Evolutionary conservation across 1,139 yeast species (phyloP).

Genomic region (Neolecta irregularis): DNA sequence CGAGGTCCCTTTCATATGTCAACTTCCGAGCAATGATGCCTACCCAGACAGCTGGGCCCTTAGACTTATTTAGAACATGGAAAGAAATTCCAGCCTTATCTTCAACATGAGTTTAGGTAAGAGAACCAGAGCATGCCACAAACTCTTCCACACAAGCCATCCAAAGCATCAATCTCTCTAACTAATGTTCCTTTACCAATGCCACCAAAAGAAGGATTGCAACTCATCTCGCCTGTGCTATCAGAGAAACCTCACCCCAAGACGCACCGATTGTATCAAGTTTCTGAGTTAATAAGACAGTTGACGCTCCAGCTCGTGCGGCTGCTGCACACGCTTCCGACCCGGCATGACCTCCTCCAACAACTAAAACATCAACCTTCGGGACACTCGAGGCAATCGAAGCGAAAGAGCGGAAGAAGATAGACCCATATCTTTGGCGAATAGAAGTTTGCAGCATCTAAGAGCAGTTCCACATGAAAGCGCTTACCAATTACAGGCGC

Average conservation of each 20-base stretch:
- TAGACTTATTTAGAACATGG: conserved; percentile 67
- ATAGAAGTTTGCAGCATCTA: too few relatives aligned
- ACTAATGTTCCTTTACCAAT: conserved; percentile 91
- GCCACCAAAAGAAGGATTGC: conserved; percentile 98
- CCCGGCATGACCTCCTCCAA: conserved; percentile 99
- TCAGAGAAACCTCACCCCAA: background rate
- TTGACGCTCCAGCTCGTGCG: conserved; percentile 63
- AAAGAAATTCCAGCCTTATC: conserved; percentile 90
- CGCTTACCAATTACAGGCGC: too few relatives aligned
- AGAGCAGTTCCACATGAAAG: too few relatives aligned
- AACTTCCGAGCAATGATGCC: background rate
- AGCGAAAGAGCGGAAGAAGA: too few relatives aligned
- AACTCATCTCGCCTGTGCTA: conserved; percentile 48
- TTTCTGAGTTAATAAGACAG: conserved; percentile 66
- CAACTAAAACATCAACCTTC: conserved; percentile 49
- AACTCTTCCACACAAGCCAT: conserved; percentile 72
- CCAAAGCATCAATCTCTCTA: conserved; percentile 89
- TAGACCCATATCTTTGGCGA: too few relatives aligned
- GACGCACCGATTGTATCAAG: conserved; percentile 51
- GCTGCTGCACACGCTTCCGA: conserved; percentile 94
- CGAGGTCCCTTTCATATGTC: conserved; percentile 51
- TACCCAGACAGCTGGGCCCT: conserved; percentile 90
- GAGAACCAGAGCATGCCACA: conserved; percentile 25
- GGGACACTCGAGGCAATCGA: too few relatives aligned
- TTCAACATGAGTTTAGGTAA: background rate